Conservation (phyloP, 257 asterid genomes). For the Leptodermis oblonga region DNA sequence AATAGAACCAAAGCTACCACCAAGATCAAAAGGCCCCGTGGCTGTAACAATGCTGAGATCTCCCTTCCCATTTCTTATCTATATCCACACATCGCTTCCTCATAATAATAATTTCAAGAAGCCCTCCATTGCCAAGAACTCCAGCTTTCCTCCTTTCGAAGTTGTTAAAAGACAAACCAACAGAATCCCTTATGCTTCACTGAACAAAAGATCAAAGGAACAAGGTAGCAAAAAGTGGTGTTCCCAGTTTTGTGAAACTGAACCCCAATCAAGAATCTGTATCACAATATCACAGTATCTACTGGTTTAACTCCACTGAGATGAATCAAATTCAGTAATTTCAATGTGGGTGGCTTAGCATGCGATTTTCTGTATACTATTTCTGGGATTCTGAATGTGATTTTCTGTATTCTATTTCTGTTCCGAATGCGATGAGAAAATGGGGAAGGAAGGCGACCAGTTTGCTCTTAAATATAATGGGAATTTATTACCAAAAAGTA, state of each 20-base stretch:
- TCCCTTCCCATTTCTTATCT: conserved; percentile 54
- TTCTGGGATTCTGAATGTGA: not conserved
- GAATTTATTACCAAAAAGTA: not conserved
- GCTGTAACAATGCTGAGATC: conserved; percentile 66
- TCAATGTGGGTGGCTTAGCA: conserved; percentile 1
- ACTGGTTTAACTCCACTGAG: not conserved
- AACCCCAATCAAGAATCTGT: not conserved
- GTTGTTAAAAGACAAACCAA: not conserved
- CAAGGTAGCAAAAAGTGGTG: not conserved
- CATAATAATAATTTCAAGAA: not conserved
- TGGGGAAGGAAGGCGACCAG: too few species aligned
- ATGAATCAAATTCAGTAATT: not conserved
- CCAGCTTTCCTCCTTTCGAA: not conserved
- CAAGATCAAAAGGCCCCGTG: conserved; percentile 52
- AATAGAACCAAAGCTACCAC: conserved; percentile 44
- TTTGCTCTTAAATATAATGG: too few species aligned
- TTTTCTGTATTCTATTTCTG: too few species aligned
- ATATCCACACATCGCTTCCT: not conserved
- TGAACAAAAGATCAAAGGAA: not conserved
- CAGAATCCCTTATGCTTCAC: conserved; percentile 1
- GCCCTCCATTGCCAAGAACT: not conserved
- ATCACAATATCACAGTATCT: not conserved
- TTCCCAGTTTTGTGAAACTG: too few species aligned
- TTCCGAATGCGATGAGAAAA: not conserved
- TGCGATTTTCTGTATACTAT: not conserved